phyloP scores from a whole-genome alignment of 2,329 filamentous ascomycete genomes.

The Calonectria leucothoes region DNA sequence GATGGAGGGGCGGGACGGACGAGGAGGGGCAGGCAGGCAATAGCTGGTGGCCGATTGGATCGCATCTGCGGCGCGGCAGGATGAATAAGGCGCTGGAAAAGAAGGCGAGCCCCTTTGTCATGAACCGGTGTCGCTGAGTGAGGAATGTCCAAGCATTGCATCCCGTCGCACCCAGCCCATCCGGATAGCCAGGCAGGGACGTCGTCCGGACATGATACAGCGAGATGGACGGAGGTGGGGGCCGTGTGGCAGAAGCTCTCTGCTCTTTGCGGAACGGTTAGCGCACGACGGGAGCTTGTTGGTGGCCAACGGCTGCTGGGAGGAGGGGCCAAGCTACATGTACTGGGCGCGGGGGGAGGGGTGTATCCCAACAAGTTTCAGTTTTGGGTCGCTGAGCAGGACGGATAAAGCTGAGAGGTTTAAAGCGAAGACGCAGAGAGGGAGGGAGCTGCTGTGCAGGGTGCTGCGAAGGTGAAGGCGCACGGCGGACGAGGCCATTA shows the following conservation, averaged over 20 bases:
- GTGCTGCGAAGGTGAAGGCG: not conserved
- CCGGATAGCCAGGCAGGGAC: not conserved
- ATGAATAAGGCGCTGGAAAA: not conserved
- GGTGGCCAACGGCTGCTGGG: not conserved
- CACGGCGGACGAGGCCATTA: not conserved
- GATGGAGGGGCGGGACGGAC: not conserved
- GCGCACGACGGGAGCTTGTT: not conserved
- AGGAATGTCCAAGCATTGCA: constrained; percentile 16
- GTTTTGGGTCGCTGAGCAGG: not conserved
- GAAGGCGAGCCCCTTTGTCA: constrained; percentile 13
- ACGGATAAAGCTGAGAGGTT: not conserved
- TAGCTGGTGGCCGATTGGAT: not conserved
- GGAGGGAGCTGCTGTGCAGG: not conserved
- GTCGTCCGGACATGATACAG: not conserved
- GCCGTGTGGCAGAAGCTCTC: not conserved
- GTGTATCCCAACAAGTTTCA: constrained; percentile 5
- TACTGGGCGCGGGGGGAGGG: not conserved
- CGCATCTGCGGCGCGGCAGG: not conserved
- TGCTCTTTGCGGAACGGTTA: not conserved
- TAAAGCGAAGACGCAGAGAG: not conserved
- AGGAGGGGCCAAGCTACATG: not conserved
- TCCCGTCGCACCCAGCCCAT: too few species aligned
- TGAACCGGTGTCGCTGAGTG: constrained; percentile 11
- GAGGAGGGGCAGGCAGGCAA: not conserved
- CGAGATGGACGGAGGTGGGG: not conserved